Conservation (phyloP, 176 grass and related monocot genomes). For the Ensete glaucum region DNA sequence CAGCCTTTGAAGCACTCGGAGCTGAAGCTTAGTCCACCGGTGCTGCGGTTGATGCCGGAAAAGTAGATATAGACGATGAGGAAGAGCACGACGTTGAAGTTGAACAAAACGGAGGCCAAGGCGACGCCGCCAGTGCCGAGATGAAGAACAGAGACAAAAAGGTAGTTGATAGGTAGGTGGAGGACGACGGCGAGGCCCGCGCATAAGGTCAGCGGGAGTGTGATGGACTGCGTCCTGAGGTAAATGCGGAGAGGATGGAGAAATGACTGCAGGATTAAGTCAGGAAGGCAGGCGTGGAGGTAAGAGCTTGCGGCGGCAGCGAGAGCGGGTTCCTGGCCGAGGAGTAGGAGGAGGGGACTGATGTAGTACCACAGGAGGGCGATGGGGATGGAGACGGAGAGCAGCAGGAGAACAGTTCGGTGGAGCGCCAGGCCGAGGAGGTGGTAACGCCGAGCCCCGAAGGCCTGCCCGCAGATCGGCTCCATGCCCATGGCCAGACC, state of each 20-base stretch:
- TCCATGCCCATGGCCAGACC: slow-evolving; percentile 88
- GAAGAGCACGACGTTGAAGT: slow-evolving; percentile 73
- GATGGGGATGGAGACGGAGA: slow-evolving; percentile 45
- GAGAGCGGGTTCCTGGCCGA: slow-evolving; percentile 56
- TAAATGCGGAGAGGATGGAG: slow-evolving; percentile 88
- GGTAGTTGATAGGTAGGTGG: slow-evolving; percentile 72
- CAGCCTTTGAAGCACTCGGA: slow-evolving; percentile 47
- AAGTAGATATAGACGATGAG: slow-evolving; percentile 57
- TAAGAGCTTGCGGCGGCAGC: slow-evolving; percentile 55
- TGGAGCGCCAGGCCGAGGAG: slow-evolving; percentile 67
- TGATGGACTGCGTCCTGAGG: slow-evolving; percentile 76
- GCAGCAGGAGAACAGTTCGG: slow-evolving; percentile 59
- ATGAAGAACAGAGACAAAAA: slow-evolving; percentile 45
- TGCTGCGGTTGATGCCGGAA: slow-evolving; percentile 42
- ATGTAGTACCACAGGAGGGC: slow-evolving; percentile 67
- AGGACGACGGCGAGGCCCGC: slow-evolving; percentile 41
- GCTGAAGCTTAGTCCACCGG: slow-evolving; percentile 50
- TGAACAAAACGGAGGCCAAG: slow-evolving; percentile 53
- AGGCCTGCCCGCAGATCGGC: slow-evolving; percentile 83
- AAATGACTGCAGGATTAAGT: slow-evolving; percentile 79
- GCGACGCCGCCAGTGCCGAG: slow-evolving; percentile 67
- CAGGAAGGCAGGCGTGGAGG: slow-evolving; percentile 61
- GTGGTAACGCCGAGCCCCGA: slow-evolving; percentile 41
- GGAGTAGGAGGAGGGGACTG: slow-evolving; percentile 56
- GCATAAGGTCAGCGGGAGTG: slow-evolving; percentile 57